Conservation (phyloP, 1,139 yeast species). For the Groenewaldozyma auringiensis region DNA sequence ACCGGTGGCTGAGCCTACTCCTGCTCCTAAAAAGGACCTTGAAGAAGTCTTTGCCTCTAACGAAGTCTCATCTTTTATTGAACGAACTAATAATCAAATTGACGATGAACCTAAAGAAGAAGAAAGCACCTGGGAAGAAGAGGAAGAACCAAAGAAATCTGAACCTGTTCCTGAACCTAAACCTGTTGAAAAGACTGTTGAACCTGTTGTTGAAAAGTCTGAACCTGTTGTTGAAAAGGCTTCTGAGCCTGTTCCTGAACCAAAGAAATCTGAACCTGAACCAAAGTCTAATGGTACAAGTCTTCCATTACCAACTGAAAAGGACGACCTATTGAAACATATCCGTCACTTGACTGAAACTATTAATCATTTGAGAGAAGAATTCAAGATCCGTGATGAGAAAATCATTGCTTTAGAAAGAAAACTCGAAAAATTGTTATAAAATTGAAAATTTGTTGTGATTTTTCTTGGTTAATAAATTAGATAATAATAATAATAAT, state of each 20-base stretch:
- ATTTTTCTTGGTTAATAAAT: not conserved
- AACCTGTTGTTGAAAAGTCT: not conserved
- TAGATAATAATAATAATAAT: not conserved
- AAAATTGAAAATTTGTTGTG: not conserved
- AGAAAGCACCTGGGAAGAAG: constrained; percentile 3
- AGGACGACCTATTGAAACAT: constrained; percentile 11
- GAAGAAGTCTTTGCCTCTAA: constrained; percentile 44
- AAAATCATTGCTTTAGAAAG: constrained; percentile 20
- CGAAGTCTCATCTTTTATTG: constrained; percentile 42
- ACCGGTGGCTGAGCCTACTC: constrained; percentile 8
- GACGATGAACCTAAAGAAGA: constrained; percentile 1
- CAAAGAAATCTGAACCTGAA: constrained; percentile 1
- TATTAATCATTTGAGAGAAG: constrained; percentile 18
- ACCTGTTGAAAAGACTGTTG: constrained; percentile 2
- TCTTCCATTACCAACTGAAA: constrained; percentile 1
- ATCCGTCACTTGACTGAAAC: constrained; percentile 18
- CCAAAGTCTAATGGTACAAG: constrained; percentile 2
- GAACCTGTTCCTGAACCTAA: constrained; percentile 9
- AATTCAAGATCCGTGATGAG: constrained; percentile 17
- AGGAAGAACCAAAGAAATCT: constrained; percentile 7
- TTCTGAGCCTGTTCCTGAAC: constrained; percentile 7
- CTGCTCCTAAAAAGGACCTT: constrained; percentile 31
- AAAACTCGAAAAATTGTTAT: constrained; percentile 11
- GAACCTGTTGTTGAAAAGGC: constrained; percentile 3
- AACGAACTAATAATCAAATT: constrained; percentile 39